Evolutionary conservation across 768 basidiomycete species (phyloP), one percentile per base, ranked within the genome.

Genomic region (Hypholoma fasciculare): DNA sequence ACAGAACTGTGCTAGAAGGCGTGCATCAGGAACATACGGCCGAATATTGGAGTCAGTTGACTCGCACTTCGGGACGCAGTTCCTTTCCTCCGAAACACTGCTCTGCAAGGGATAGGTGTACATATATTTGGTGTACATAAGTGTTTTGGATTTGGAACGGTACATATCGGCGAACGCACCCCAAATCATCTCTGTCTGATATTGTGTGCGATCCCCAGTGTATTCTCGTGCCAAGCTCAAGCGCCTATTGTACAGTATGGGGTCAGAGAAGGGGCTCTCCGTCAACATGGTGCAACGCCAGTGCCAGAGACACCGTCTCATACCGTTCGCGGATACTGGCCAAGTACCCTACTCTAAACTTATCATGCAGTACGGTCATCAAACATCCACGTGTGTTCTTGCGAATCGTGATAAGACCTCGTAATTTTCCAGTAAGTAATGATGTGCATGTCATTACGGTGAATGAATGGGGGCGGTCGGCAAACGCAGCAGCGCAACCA

Each of bases 301-400:
- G 30, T 9, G 6, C 30, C 23, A 9, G 30, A 34, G 6, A 7
- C 30, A 3, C 9, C 6, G 30, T 9, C 30, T 34, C 30, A 34
- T 34, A 5, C 30, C 30, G 30, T 34, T 34, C 30, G 6, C 30
- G 30, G 6, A 34, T 23, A 23, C 23, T 23, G 23, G 23, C 30
- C 30, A 34, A 7, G 30, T 34, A 34, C 13, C 42, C 7, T 20
- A 23, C 23, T 46, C 44, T 46, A 46, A 46, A 46, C 44, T 46
- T 46, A 23, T 46, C 17, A 27, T 27, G 27, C 23, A 23, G 23
- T 19, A 54, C 54, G 54, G 54, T 36, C 14, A 54, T 54, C 54
- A 54, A 54, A 54, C 54, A 54, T 19, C 53, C 39, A 47, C 27
- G 39, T 54, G 34, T 54, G 23, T 7, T 46, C n/a, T 23, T 23